Percentiles rank a stretch among this genome's conserved stretches.
Evolutionary conservation across 331 rosid species (phyloP).

Genomic region (Telfairia occidentalis): DNA sequence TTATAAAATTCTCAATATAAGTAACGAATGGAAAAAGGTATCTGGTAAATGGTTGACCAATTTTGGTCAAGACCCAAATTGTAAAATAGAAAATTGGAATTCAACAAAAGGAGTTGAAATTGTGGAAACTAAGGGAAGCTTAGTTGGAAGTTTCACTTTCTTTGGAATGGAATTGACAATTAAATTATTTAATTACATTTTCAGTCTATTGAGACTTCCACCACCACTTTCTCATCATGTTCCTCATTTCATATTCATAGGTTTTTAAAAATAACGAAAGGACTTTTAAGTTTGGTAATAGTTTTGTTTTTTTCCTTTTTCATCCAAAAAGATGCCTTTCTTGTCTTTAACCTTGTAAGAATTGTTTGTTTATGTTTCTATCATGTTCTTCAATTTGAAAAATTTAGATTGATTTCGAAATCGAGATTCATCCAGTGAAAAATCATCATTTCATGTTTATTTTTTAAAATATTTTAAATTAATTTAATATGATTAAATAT

Average conservation of each 20-base stretch:
- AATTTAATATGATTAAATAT: too few species aligned
- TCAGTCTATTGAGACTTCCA: not conserved
- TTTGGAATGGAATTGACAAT: not conserved
- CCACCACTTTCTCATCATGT: not conserved
- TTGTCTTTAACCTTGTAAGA: too few species aligned
- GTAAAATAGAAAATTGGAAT: not conserved
- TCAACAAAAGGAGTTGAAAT: not conserved
- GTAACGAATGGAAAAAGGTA: not conserved
- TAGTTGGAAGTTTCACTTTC: not conserved
- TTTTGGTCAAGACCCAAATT: not conserved
- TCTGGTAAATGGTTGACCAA: not conserved
- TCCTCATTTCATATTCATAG: not conserved
- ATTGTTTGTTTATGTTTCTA: too few species aligned
- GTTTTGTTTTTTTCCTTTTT: too few species aligned
- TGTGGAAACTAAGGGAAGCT: not conserved
- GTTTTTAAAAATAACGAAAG: not conserved
- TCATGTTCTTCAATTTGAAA: too few species aligned
- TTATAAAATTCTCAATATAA: not conserved
- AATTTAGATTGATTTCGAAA: too few species aligned
- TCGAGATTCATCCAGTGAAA: too few species aligned
- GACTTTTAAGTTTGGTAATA: not conserved
- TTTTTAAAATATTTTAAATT: too few species aligned
- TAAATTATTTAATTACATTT: not conserved
- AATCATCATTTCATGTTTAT: too few species aligned
- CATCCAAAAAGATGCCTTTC: too few species aligned